Evolutionary conservation across 345 rosid genomes (phyloP), one percentile per base, ranked within the genome.

Genomic region (Eucalyptus paniculata): DNA sequence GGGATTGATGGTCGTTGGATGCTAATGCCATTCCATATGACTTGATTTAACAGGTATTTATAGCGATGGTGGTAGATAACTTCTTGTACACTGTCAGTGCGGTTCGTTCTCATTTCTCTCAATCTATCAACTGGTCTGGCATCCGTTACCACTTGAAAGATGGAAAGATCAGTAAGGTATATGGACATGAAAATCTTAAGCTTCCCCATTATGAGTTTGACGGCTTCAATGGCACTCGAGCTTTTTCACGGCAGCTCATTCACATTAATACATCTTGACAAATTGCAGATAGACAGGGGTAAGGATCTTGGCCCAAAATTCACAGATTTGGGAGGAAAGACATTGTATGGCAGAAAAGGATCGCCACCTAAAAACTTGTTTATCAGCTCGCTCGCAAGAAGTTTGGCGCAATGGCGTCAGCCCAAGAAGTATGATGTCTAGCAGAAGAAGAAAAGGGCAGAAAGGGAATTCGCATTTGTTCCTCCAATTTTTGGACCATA

Each of bases 71-170:
- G 91, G 99, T 98, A 89, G 99, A 98, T 90, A 98, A 98, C 94
- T 98, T 95, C 89, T 89, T 98, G 80, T 98, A 98, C 91, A 97
- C 99, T 12, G 77, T 98, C 87, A 96, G 96, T 85, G 99, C 99
- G 30, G 58, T 97, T 77, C 97, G 97, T 34, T 98, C 99, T 32
- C 99, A 98, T 92, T 97, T 98, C 91, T 94, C 97, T 72, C 99
- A 96, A 91, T 97, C 99, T 24, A 98, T 98, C 92, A 97, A 96
- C 92, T 98, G 99, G 99, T 98, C 99, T 88, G 99, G 99, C 86
- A 96, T 96, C 87, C 93, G 97, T 89, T 98, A 98, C 91, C 94
- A 96, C 93, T 93, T 97, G 94, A 96, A 91, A 94, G 90, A 96
- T 89, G 99, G 99, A 86, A 98, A 96, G 94, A 95, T 98, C 87